Percentiles rank a stretch among this genome's conserved stretches.
Evolutionary conservation across 768 basidiomycete species (phyloP).

Genomic region (Tulasnella sp.): DNA sequence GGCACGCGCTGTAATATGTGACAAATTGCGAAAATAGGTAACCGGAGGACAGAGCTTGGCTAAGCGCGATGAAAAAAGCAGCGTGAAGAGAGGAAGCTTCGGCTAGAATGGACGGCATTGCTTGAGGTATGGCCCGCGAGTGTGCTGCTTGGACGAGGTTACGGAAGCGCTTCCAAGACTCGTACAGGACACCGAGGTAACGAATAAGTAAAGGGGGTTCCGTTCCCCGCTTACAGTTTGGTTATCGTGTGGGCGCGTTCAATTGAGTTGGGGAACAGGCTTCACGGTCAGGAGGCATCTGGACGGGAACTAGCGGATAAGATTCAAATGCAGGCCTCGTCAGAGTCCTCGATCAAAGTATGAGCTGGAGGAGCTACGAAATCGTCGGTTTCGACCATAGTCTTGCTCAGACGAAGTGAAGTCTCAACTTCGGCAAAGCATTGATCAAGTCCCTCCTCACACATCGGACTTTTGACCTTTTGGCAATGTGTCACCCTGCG

Average conservation of each 20-base stretch:
- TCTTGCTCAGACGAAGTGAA: too few relatives aligned
- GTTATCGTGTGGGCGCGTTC: not conserved
- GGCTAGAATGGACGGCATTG: not conserved
- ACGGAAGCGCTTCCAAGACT: not conserved
- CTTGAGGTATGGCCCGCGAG: not conserved
- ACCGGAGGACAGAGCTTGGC: not conserved
- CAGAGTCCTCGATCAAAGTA: too few relatives aligned
- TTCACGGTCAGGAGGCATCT: too few relatives aligned
- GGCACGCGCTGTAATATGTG: conserved; percentile 4
- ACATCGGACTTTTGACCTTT: too few relatives aligned
- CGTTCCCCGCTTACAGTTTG: not conserved
- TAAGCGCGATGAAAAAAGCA: not conserved
- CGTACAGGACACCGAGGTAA: not conserved
- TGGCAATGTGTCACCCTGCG: too few relatives aligned
- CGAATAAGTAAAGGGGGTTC: not conserved
- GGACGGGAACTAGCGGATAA: too few relatives aligned
- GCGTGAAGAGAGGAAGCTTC: not conserved
- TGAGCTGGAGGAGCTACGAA: too few relatives aligned
- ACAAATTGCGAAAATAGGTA: not conserved
- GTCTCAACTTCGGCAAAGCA: too few relatives aligned
- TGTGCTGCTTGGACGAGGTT: not conserved
- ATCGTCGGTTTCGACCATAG: too few relatives aligned
- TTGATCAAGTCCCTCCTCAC: too few relatives aligned
- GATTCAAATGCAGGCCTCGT: too few relatives aligned
- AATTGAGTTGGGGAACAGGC: not conserved